Base-by-base conservation (phyloP, 345 rosid species). In the Euclidium syriacum region DNA sequence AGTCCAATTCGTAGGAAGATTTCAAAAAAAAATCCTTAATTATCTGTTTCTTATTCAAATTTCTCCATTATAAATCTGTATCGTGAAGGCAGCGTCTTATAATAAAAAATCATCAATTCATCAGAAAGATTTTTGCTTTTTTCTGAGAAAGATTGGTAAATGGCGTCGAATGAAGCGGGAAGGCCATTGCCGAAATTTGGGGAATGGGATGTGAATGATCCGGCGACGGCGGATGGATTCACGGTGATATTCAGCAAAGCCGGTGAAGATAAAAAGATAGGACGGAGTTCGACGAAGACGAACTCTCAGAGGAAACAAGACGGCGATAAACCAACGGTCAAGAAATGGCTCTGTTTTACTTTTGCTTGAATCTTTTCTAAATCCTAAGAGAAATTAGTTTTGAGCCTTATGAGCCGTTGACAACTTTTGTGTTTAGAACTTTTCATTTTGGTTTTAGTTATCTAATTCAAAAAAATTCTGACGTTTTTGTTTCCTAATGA, bases 131-230 rank as follows among this genome's bases (percentile, higher is more conserved):
- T 58, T 39, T 40, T 39, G 49, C 20, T 49, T 58, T 58, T 67
- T 52, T 68, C n/a, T n/a, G n/a, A n/a, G n/a, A n/a, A n/a, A n/a
- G 67, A 43, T 52, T 1, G 30, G 30, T 30, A 9, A 30, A 72
- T 73, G 73, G 71, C 73, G 12, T 56, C 75, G 3, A 69, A 48
- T 1, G 75, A 67, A 22, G 61, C 48, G 15, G 78, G 77, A 48
- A 58, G 77, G 29, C 40, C 74, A 2, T 60, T 78, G 10, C 81
- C 79, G 1, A 74, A 61, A 64, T 78, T 74, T 8, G 81, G 81
- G 4, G 81, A 74, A 25, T 78, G 81, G 81, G 81, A 78, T 42
- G 81, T 78, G 63, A 78, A 74, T 52, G 79, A 78, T 71, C 81
- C 81, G 0, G 77, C 79, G 0, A 65, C 79, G 7, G 74, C 81